Evolutionary conservation across 352 stramenopile genomes (phyloP).

Genomic region (Globisporangium rhizosaccharum): DNA sequence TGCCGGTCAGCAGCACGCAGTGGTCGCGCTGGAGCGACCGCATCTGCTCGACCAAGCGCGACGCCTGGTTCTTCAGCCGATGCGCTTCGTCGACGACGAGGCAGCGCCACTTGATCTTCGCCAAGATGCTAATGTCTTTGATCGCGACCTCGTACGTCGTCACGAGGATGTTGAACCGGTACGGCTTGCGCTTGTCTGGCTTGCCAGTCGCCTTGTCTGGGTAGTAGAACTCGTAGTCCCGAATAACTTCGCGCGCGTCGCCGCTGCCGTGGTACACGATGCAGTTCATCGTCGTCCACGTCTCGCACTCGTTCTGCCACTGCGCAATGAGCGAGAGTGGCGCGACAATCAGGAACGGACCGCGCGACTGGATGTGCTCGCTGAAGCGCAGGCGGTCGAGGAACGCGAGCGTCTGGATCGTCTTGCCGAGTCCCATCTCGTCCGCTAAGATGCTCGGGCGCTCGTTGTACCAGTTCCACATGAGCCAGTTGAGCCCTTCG

Average conservation of each 20-base stretch:
- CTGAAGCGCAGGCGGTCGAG: slow-evolving; percentile 90
- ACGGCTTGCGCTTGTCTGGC: slow-evolving; percentile 79
- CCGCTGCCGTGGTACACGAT: slow-evolving; percentile 98
- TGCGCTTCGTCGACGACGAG: slow-evolving; percentile 89
- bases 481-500: slow-evolving; percentile 86
- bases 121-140: slow-evolving; percentile 89
- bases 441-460: slow-evolving; percentile 84
- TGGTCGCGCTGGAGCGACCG: slow-evolving; percentile 74
- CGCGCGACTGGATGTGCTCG: slow-evolving; percentile 86
- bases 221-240: slow-evolving; percentile 95
- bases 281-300: slow-evolving; percentile 98
- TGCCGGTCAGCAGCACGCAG: slow-evolving; percentile 84
- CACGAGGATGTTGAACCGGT: slow-evolving; percentile 87
- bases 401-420: slow-evolving; percentile 91
- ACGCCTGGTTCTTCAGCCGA: slow-evolving; percentile 85
- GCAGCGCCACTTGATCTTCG: slow-evolving; percentile 92
- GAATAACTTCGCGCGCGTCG: slow-evolving; percentile 90
- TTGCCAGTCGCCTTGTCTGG: slow-evolving; percentile 49
- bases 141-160: slow-evolving; percentile 90
- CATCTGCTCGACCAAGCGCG: slow-evolving; percentile 82
- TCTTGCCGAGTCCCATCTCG: slow-evolving; percentile 93
- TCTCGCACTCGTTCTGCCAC: slow-evolving; percentile 99
- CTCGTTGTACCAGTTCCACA: slow-evolving; percentile 90
- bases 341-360: slow-evolving; percentile 97
- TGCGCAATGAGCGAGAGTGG: slow-evolving; percentile 98